Percentiles rank a stretch among this genome's conserved stretches.
phyloP scores from a whole-genome alignment of 78 protist genomes.

The Chrysochromulina tobinii region DNA sequence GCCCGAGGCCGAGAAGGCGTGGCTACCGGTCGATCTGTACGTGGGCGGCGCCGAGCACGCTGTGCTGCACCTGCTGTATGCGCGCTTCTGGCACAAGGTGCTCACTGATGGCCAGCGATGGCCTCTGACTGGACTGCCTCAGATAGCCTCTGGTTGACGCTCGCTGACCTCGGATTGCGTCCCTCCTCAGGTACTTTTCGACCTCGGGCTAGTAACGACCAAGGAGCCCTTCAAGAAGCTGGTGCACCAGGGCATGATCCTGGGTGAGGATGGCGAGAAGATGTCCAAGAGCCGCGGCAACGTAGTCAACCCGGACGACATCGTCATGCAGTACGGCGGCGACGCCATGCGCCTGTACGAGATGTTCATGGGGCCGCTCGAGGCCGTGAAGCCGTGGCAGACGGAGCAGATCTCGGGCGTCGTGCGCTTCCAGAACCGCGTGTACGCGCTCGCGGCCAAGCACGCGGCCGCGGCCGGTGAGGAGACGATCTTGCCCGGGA shows the following conservation, averaged over 20 bases:
- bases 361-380: slow-evolving; percentile 64
- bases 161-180: too few species aligned
- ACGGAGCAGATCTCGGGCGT: slow-evolving; percentile 35
- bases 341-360: slow-evolving; percentile 50
- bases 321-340: slow-evolving; percentile 32
- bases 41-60: slow-evolving; percentile 95
- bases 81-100: slow-evolving; percentile 81
- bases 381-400: slow-evolving; percentile 48
- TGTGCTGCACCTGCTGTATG: slow-evolving; percentile 86
- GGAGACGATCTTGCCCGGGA: too few species aligned
- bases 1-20: background rate
- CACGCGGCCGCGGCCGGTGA: too few species aligned
- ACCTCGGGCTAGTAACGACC: slow-evolving; percentile 28
- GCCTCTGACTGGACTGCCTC: too few species aligned
- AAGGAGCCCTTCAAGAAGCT: slow-evolving; percentile 54
- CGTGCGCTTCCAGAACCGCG: slow-evolving; percentile 40
- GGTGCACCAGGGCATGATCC: slow-evolving; percentile 59
- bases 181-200: slow-evolving; percentile 18
- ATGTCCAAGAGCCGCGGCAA: slow-evolving; percentile 51
- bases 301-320: slow-evolving; percentile 51
- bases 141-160: too few species aligned
- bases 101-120: too few species aligned
- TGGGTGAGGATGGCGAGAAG: slow-evolving; percentile 46
- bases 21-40: slow-evolving; percentile 83
- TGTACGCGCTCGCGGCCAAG: background rate